phyloP scores from a whole-genome alignment of 345 rosid genomes.

The Combretum micranthum region DNA sequence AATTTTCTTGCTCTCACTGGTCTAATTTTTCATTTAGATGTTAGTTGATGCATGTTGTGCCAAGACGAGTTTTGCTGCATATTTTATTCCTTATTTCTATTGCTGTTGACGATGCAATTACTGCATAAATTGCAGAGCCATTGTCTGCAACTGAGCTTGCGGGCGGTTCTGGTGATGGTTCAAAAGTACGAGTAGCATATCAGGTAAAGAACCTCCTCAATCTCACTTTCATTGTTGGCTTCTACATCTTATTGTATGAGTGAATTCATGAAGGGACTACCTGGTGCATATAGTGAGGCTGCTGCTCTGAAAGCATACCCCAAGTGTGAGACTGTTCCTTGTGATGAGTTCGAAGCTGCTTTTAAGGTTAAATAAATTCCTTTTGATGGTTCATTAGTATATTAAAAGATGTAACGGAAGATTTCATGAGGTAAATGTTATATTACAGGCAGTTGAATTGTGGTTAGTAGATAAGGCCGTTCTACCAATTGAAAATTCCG shows the following conservation, averaged over 20 bases:
- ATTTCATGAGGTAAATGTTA: background rate
- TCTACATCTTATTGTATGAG: slow-evolving; percentile 9
- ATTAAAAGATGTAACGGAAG: too few species aligned
- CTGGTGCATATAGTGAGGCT: slow-evolving; percentile 92
- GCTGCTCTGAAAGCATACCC: slow-evolving; percentile 89
- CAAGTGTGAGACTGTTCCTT: slow-evolving; percentile 81
- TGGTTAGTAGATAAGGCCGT: slow-evolving; percentile 94
- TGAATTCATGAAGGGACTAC: slow-evolving; percentile 52
- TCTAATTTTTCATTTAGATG: too few species aligned
- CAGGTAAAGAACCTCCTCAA: slow-evolving; percentile 43
- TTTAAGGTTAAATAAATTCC: slow-evolving; percentile 43
- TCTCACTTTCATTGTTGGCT: slow-evolving; percentile 8
- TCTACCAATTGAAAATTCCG: slow-evolving; percentile 84
- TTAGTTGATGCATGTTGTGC: too few species aligned
- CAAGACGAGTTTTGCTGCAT: too few species aligned
- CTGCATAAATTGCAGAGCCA: slow-evolving; percentile 55
- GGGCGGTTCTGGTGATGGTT: slow-evolving; percentile 30
- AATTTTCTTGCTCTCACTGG: background rate
- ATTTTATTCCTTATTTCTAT: too few species aligned
- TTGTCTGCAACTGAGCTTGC: slow-evolving; percentile 41
- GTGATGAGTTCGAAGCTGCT: slow-evolving; percentile 78
- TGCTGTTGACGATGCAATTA: background rate
- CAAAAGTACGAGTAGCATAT: slow-evolving; percentile 73
- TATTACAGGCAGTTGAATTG: slow-evolving; percentile 79
- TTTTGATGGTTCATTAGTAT: too few species aligned